phyloP scores from a whole-genome alignment of 805 yeast species.

The Kluyveromyces lactis region DNA sequence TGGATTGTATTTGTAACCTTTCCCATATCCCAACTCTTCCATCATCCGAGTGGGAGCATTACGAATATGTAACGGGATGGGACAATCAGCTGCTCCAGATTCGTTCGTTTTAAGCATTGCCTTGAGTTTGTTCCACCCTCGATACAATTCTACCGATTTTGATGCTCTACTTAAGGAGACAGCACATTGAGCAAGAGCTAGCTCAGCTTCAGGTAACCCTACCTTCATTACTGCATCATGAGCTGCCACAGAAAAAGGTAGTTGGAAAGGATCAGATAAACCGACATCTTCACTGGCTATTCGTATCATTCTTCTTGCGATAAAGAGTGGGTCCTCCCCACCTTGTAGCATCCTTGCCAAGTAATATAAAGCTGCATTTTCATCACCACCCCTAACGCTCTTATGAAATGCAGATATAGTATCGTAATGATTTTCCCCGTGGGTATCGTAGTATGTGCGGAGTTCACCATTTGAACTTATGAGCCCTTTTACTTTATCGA shows the following conservation, averaged over 20 bases:
- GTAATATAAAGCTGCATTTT: constrained; percentile 85
- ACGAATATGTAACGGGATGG: constrained; percentile 67
- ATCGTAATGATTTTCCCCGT: constrained; percentile 91
- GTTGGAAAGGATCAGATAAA: constrained; percentile 65
- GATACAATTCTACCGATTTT: constrained; percentile 78
- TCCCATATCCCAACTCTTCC: constrained; percentile 81
- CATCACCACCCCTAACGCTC: constrained; percentile 79
- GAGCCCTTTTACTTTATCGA: not conserved
- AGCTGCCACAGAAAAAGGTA: constrained; percentile 81
- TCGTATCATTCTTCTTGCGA: constrained; percentile 84
- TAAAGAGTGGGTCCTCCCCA: constrained; percentile 88
- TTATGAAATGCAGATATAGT: constrained; percentile 94
- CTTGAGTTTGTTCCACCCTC: constrained; percentile 69
- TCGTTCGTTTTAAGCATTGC: constrained; percentile 46
- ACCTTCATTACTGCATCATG: constrained; percentile 82
- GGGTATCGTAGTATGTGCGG: constrained; percentile 54
- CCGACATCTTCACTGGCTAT: constrained; percentile 97
- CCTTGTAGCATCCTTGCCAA: constrained; percentile 82
- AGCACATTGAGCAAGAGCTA: constrained; percentile 84
- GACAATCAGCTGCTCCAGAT: constrained; percentile 40
- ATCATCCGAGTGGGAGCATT: constrained; percentile 92
- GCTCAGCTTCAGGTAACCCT: constrained; percentile 92
- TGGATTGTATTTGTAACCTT: constrained; percentile 86
- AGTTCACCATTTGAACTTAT: constrained; percentile 8
- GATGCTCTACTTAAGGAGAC: constrained; percentile 80